These are phyloP conservation scores for Rusavskia elegans DNA, from an alignment of 495 filamentous ascomycete genomes.

Conservation along the genomic window DNA sequence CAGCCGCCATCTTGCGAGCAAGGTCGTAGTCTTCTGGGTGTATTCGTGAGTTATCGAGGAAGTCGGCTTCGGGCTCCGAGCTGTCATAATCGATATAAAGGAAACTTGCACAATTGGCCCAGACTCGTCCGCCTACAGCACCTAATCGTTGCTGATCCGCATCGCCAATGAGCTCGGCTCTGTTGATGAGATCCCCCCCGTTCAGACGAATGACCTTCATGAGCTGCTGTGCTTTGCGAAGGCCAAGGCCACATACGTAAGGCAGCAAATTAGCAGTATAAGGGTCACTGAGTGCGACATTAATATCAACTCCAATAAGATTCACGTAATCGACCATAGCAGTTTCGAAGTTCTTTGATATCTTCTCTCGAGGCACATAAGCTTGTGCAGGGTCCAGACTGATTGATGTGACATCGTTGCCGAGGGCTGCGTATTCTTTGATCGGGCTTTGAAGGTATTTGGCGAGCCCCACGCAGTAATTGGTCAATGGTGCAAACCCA, in stretches of 20 bases:
- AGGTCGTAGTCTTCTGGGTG: constrained; percentile 98
- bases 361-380: constrained; percentile 69
- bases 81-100: constrained; percentile 75
- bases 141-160: constrained; percentile 56
- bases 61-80: constrained; percentile 64
- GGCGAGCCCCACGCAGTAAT: constrained; percentile 79
- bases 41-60: constrained; percentile 88
- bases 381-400: constrained; percentile 80
- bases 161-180: constrained; percentile 77
- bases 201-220: constrained; percentile 83
- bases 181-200: constrained; percentile 64
- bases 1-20: constrained; percentile 92
- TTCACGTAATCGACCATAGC: constrained; percentile 98
- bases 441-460: constrained; percentile 87
- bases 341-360: constrained; percentile 72
- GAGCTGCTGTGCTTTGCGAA: constrained; percentile 72
- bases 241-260: constrained; percentile 86
- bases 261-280: constrained; percentile 77
- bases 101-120: constrained; percentile 94
- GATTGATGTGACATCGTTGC: constrained; percentile 72
- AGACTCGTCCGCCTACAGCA: constrained; percentile 77
- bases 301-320: constrained; percentile 83
- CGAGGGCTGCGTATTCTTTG: constrained; percentile 86
- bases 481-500: constrained; percentile 51
- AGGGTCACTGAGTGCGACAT: constrained; percentile 65